A percentile compares a stretch with the other conserved stretches of the same genome.
Evolutionary conservation across 257 asterid genomes (phyloP).

Genomic region (Plantago elongata): DNA sequence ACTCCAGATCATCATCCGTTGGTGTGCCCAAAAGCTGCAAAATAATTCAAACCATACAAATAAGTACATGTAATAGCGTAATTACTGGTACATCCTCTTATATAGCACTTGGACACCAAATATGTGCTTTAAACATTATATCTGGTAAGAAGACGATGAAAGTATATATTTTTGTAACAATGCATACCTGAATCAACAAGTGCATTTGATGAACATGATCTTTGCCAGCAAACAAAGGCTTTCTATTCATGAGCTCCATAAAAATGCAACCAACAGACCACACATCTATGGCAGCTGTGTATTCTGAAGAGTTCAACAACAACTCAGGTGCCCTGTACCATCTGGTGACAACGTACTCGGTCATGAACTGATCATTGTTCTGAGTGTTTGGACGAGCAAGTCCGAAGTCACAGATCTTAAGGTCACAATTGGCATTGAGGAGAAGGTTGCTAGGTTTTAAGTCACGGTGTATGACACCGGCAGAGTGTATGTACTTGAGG

Average conservation of each 20-base stretch:
- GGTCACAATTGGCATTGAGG: conserved; percentile 85
- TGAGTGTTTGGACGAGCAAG: conserved; percentile 84
- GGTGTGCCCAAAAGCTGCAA: conserved; percentile 92
- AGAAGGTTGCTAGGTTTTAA: conserved; percentile 92
- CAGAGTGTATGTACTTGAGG: conserved; percentile 87
- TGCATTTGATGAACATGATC: conserved; percentile 98
- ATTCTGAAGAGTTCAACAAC: conserved; percentile 78
- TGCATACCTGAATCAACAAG: conserved; percentile 57
- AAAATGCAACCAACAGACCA: conserved; percentile 99
- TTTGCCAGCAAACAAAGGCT: conserved; percentile 88
- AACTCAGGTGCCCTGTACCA: conserved; percentile 99
- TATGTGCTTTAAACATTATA: neutral
- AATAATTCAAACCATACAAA: neutral
- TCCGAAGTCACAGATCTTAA: conserved; percentile 92
- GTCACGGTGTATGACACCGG: conserved; percentile 85
- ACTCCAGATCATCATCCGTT: conserved; percentile 67
- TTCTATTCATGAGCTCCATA: conserved; percentile 94
- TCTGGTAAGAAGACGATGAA: neutral
- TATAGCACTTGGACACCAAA: no score
- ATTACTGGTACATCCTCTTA: neutral
- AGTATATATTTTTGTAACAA: conserved; percentile 10
- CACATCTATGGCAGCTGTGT: conserved; percentile 80
- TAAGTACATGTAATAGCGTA: neutral
- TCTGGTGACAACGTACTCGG: conserved; percentile 96
- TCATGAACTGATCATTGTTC: conserved; percentile 71